A percentile compares a stretch with the other conserved stretches of the same genome.
Conservation (phyloP, 495 filamentous ascomycete species). For the Trichoderma asperelloides region DNA sequence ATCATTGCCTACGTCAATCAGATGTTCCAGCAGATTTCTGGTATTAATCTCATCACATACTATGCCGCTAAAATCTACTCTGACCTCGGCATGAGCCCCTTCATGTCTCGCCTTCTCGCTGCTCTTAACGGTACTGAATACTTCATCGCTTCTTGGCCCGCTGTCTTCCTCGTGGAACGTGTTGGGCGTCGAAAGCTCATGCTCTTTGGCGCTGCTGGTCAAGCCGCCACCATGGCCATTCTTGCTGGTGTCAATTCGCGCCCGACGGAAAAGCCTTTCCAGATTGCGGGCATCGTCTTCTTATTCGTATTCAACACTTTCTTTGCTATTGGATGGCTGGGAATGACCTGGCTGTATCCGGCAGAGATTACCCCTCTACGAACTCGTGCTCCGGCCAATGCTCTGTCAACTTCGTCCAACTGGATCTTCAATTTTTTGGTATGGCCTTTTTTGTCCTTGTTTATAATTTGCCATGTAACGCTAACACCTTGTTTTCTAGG, state of each 20-base stretch:
- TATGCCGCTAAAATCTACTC: slow-evolving; percentile 62
- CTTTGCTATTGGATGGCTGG: slow-evolving; percentile 69
- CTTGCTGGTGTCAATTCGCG: slow-evolving; percentile 42
- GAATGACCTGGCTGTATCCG: slow-evolving; percentile 64
- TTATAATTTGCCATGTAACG: neutral
- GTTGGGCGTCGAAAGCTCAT: slow-evolving; percentile 60
- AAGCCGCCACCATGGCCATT: slow-evolving; percentile 60
- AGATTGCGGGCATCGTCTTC: slow-evolving; percentile 32
- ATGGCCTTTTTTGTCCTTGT: neutral
- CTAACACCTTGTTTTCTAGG: slow-evolving; percentile 16
- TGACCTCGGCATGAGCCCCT: slow-evolving; percentile 38
- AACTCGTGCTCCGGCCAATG: slow-evolving; percentile 66
- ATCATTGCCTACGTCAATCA: slow-evolving; percentile 67
- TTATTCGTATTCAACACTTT: slow-evolving; percentile 70
- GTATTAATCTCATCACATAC: slow-evolving; percentile 70
- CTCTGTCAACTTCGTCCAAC: slow-evolving; percentile 54
- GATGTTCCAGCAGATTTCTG: slow-evolving; percentile 68
- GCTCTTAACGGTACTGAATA: slow-evolving; percentile 68
- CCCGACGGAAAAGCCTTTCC: slow-evolving; percentile 13
- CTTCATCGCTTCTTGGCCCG: slow-evolving; percentile 62
- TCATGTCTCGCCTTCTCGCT: slow-evolving; percentile 56
- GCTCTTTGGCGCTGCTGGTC: slow-evolving; percentile 62
- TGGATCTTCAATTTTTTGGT: slow-evolving; percentile 12
- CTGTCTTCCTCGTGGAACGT: slow-evolving; percentile 49
- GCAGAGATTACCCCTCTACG: slow-evolving; percentile 66